These are phyloP conservation scores for Biscogniauxia sp. DNA, from an alignment of 2,329 filamentous ascomycete genomes.

Conservation along the genomic window DNA sequence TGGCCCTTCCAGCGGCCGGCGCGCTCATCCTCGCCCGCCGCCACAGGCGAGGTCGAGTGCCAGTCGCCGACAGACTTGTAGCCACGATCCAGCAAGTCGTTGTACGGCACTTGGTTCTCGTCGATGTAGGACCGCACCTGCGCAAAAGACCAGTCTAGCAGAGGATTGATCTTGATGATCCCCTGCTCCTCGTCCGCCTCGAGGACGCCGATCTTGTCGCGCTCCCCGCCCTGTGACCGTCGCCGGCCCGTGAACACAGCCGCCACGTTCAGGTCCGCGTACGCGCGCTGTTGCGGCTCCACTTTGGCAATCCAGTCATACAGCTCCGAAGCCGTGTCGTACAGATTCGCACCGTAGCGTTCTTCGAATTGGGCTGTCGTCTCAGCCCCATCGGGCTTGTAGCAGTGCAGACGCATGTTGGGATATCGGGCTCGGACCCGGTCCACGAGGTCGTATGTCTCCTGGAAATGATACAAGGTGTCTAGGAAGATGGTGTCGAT, in stretches of 20 bases:
- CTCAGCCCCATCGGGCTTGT: conserved; percentile 76
- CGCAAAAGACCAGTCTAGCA: conserved; percentile 90
- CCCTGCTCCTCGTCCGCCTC: conserved; percentile 86
- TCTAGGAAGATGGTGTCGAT: conserved; percentile 78
- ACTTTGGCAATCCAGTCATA: conserved; percentile 99
- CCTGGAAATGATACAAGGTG: conserved; percentile 77
- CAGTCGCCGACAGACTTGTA: conserved; percentile 99
- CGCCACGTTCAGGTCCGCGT: conserved; percentile 80
- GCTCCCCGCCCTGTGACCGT: conserved; percentile 88
- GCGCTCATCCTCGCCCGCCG: conserved; percentile 90
- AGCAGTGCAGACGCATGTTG: conserved; percentile 78
- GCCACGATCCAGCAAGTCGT: conserved; percentile 83
- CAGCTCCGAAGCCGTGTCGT: conserved; percentile 80
- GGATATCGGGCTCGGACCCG: conserved; percentile 75
- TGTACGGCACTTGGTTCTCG: conserved; percentile 88
- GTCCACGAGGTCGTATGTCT: conserved; percentile 73
- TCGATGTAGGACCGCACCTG: conserved; percentile 87
- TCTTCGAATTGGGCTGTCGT: conserved; percentile 75
- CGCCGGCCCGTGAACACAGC: conserved; percentile 91
- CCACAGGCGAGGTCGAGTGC: conserved; percentile 92
- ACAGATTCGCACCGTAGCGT: conserved; percentile 78
- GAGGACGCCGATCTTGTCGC: conserved; percentile 84
- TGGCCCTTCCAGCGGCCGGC: conserved; percentile 96
- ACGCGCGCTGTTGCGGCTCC: conserved; percentile 90
- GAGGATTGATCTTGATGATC: conserved; percentile 94